Conservation (phyloP, 441 rosid species). For the Omphalea diandra region DNA sequence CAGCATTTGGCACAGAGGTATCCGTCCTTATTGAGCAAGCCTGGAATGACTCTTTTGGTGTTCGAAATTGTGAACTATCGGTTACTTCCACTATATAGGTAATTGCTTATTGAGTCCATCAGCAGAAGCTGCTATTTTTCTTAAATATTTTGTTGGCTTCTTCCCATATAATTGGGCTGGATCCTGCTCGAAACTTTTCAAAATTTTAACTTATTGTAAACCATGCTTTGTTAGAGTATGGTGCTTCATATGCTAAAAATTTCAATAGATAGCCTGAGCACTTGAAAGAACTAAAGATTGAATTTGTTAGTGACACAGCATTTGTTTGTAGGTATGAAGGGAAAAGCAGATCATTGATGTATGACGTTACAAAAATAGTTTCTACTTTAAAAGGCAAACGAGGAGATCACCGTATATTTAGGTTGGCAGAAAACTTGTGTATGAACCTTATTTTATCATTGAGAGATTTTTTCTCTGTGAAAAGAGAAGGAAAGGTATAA, state of each 20-base stretch:
- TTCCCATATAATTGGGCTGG: slow-evolving; percentile 2
- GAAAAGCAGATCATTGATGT: slow-evolving; percentile 87
- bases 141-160: slow-evolving; percentile 12
- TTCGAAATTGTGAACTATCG: slow-evolving; percentile 94
- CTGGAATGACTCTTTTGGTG: slow-evolving; percentile 84
- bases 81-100: slow-evolving; percentile 98
- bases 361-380: slow-evolving; percentile 92
- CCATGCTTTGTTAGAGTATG: slow-evolving; percentile 3
- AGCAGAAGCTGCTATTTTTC: slow-evolving; percentile 16
- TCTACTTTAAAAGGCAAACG: slow-evolving; percentile 91
- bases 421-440: slow-evolving; percentile 95
- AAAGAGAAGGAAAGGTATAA: slow-evolving; percentile 89
- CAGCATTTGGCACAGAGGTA: slow-evolving; percentile 95
- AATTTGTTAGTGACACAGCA: slow-evolving; percentile 5
- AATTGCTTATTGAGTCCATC: slow-evolving; percentile 22
- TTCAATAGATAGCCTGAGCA: slow-evolving; percentile 1
- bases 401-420: slow-evolving; percentile 91
- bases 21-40: slow-evolving; percentile 82
- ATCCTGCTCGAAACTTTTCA: neutral
- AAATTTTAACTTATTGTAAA: neutral
- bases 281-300: neutral
- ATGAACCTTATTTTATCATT: slow-evolving; percentile 86
- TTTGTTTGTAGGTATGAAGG: slow-evolving; percentile 78
- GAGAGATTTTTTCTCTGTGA: slow-evolving; percentile 88
- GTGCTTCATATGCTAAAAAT: slow-evolving; percentile 7